phyloP scores from a whole-genome alignment of 371 early-diverging fungal genomes.

The Chytridiales sp. region DNA sequence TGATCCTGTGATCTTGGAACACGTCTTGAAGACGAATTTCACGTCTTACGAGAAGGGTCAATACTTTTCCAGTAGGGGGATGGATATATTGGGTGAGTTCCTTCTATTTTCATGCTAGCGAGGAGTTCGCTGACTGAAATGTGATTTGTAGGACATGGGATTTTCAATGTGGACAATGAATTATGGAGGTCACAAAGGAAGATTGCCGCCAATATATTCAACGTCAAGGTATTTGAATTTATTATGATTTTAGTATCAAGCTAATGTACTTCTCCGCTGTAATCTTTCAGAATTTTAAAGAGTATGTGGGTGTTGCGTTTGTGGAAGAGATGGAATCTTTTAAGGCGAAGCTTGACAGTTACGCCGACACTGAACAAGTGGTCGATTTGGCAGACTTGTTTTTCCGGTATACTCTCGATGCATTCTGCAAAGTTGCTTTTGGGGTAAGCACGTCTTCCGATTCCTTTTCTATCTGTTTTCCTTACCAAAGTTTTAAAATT shows the following conservation, averaged over 20 bases:
- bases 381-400: constrained; percentile 50
- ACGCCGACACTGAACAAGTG: background rate
- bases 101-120: background rate
- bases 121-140: constrained; percentile 14
- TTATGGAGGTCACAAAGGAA: constrained; percentile 69
- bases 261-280: background rate
- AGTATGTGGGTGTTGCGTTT: constrained; percentile 47
- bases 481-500: background rate
- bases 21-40: constrained; percentile 33
- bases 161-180: constrained; percentile 69
- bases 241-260: background rate
- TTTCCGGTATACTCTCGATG: constrained; percentile 52
- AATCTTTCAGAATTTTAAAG: constrained; percentile 56
- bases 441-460: constrained; percentile 22
- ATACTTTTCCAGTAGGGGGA: constrained; percentile 3
- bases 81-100: constrained; percentile 53
- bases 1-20: constrained; percentile 34
- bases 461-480: background rate
- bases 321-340: constrained; percentile 16
- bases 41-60: constrained; percentile 40
- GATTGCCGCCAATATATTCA: constrained; percentile 67
- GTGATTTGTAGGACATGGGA: constrained; percentile 62
- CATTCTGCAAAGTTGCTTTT: constrained; percentile 54
- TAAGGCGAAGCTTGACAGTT: background rate
- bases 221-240: constrained; percentile 60